Base-by-base conservation (phyloP, 2,329 filamentous ascomycete species). In the Penicillium sp. region DNA sequence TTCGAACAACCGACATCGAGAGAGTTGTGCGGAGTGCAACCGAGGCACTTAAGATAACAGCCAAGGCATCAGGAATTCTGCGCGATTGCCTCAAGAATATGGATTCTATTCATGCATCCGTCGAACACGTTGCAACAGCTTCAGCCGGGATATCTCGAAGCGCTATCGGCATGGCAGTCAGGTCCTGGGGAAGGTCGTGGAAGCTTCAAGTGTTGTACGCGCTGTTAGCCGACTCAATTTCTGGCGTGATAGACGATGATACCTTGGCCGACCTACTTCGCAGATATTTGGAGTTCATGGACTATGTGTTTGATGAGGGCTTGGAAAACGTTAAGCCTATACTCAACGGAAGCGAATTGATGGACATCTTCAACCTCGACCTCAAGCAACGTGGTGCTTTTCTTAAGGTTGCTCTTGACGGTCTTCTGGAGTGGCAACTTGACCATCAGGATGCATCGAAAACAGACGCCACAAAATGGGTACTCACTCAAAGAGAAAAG, bases 301-400 rank as follows among this genome's bases (percentile, higher is more conserved):
- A 35, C 32, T 16, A 35, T 20, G 32, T 35, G 32, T 38, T 38
- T 38, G 36, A 38, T 38, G 11, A 38, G 36, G 36, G 36, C 36
- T 38, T 38, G 36, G 22, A 38, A 38, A 38, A 38, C 36, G 36
- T 22, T 38, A 38, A 38, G 36, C 36, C 36, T 38, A 38, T 38
- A 26, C 36, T 38, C 36, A 38, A 38, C 36, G 36, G 36, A 38
- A 38, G 36, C 36, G 36, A 38, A 38, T 38, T 38, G 36, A 38
- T 26, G 36, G 10, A 22, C 36, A 38, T 38, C 22, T 38, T 38
- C 36, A 38, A 38, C 23, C 22, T 38, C 36, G 26, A 38, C 23
- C 22, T 38, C 36, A 38, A 22, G 36, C 36, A 38, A 38, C 26
- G 36, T 9, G 36, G 36, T 38, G 36, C 36, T 38, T 23, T 38